A percentile compares a stretch with the other conserved stretches of the same genome.
Conservation (phyloP, 2,329 filamentous ascomycete genomes). For the Aspergillus sp. region DNA sequence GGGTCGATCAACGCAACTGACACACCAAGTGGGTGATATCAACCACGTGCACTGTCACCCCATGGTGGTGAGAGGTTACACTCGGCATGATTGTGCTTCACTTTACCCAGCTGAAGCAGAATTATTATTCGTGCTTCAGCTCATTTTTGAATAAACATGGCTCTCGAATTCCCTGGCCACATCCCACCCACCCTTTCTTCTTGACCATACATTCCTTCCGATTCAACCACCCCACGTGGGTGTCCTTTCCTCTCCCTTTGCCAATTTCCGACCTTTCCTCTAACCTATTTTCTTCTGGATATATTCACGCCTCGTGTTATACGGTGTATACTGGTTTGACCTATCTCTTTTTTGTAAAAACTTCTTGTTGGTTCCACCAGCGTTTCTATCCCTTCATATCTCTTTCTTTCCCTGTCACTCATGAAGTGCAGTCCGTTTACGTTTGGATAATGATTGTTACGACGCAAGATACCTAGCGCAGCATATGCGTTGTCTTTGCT, state of each 20-base stretch:
- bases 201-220: not conserved
- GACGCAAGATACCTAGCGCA: constrained; percentile 18
- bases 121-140: not conserved
- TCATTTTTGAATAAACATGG: not conserved
- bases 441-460: constrained; percentile 22
- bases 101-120: not conserved
- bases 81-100: not conserved
- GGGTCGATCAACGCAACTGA: not conserved
- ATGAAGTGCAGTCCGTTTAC: constrained; percentile 8
- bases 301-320: constrained; percentile 10
- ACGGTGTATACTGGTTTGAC: constrained; percentile 16
- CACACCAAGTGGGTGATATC: not conserved
- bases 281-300: constrained; percentile 6
- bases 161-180: not conserved
- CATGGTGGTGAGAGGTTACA: constrained; percentile 1
- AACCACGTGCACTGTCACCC: not conserved
- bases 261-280: constrained; percentile 6
- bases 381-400: not conserved
- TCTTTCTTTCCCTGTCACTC: not conserved
- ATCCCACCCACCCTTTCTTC: not conserved
- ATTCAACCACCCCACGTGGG: not conserved
- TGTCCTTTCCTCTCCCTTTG: not conserved
- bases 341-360: constrained; percentile 15
- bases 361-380: constrained; percentile 7
- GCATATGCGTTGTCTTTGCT: constrained; percentile 7